Conservation (phyloP, 169 alveolate genomes). For the Perkinsus chesapeaki region DNA sequence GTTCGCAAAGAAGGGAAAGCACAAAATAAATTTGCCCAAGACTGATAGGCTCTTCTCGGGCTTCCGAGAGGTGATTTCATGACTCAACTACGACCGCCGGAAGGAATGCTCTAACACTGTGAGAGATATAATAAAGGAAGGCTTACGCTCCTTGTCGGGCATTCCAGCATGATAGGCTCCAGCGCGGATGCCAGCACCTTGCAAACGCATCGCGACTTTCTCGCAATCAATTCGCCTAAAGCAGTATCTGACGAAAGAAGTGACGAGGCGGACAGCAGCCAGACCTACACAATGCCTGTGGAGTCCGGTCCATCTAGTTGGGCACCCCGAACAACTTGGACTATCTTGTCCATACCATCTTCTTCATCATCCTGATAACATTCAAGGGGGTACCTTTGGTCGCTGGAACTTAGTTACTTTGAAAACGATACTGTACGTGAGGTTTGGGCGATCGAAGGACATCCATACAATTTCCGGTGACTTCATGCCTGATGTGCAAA, state of each 20-base stretch:
- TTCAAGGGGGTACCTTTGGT: background rate
- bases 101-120: too few species aligned
- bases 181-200: constrained; percentile 56
- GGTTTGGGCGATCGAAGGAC: background rate
- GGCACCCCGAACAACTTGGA: background rate
- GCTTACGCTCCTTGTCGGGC: background rate
- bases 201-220: constrained; percentile 72
- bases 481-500: background rate
- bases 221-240: constrained; percentile 79
- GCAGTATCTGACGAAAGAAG: background rate
- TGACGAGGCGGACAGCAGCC: background rate
- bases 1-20: too few species aligned
- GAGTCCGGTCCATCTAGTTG: background rate
- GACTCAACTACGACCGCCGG: too few species aligned
- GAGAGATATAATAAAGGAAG: too few species aligned
- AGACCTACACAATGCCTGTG: background rate
- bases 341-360: background rate
- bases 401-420: background rate
- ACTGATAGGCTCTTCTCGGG: too few species aligned
- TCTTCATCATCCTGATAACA: background rate
- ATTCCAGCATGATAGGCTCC: constrained; percentile 60
- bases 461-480: background rate
- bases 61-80: too few species aligned
- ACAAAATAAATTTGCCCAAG: too few species aligned
- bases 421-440: background rate